Evolutionary conservation across 139 green algal species (phyloP).

Genomic region (Klebsormidium nitens): DNA sequence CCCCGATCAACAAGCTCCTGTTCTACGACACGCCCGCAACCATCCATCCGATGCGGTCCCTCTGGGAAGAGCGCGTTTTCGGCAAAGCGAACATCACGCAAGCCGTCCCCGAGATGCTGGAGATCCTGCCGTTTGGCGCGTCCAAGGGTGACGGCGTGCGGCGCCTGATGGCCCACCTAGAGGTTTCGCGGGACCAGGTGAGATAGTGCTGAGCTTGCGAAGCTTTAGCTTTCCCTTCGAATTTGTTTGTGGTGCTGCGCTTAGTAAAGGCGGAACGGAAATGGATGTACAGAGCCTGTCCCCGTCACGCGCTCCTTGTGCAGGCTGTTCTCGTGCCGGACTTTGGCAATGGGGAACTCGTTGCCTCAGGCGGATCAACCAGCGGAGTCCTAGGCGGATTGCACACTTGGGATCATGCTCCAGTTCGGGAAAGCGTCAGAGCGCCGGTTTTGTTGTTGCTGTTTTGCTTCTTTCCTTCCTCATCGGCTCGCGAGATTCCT

Average conservation of each 20-base stretch:
- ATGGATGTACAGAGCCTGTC: too few relatives aligned
- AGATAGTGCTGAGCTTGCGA: not conserved
- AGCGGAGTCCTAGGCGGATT: too few relatives aligned
- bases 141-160: conserved; percentile 76
- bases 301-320: conserved; percentile 14
- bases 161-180: conserved; percentile 26
- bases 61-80: conserved; percentile 23
- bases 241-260: too few relatives aligned
- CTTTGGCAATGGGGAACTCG: too few relatives aligned
- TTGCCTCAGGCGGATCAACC: not conserved
- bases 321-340: too few relatives aligned
- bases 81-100: conserved; percentile 43
- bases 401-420: too few relatives aligned
- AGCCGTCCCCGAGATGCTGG: conserved; percentile 88
- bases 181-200: conserved; percentile 18
- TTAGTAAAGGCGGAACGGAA: too few relatives aligned
- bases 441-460: too few relatives aligned
- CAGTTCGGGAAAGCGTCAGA: too few relatives aligned
- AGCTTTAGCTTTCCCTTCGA: not conserved
- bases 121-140: conserved; percentile 79
- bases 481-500: too few relatives aligned
- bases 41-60: conserved; percentile 25
- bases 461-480: too few relatives aligned
- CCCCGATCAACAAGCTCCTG: conserved; percentile 36
- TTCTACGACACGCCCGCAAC: conserved; percentile 36